Evolutionary conservation across 2,329 filamentous ascomycete species (phyloP), one percentile per base, ranked within the genome.

Genomic region (Keithomyces neogunnii): DNA sequence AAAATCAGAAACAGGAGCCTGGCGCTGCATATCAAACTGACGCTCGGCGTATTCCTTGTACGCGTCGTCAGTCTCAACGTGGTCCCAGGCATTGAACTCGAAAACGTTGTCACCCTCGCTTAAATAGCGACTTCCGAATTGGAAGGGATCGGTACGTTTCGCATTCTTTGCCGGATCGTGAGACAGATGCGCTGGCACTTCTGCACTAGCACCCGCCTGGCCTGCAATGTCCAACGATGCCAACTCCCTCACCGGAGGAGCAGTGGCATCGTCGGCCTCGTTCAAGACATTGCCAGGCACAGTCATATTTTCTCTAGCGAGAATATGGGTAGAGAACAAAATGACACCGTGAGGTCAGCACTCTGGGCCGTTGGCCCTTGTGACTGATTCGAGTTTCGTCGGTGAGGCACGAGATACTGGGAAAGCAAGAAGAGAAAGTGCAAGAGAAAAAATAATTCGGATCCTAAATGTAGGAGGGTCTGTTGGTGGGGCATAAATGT

Each of bases 11-110:
- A 96, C 93, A 51, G 91, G 92, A 55, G 86, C 79, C 61, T 86
- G 81, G 57, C 91, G 84, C 72, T 99, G 93, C 71, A 86, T 86
- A 45, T 81, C 80, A 65, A 88, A 92, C 72, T 97, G 93, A 63
- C 84, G 72, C 69, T 91, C 83, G 54, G 90, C 85, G 69, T 93
- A 96, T 64, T 87, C 82, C 64, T 86, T 85, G 76, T 96, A 97
- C 40, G 84, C 78, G 60, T 89, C 83, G 72, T 97, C 92, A 66
- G 90, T 90, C 70, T 92, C 86, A 65, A 97, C 93, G 67, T 99
- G 92, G 67, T 99, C 93, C 93, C 93, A 99, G 38, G 93, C 93
- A 69, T 99, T 99, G 81, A 93, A 96, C 68, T 95, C 87, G 72
- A 92, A 99, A 62, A 95, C 88, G 66, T 97, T 80, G 72, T 96